A percentile compares a stretch with the other conserved stretches of the same genome.
Evolutionary conservation across 345 rosid species (phyloP).

Genomic region (Euphorbia tirucalli): DNA sequence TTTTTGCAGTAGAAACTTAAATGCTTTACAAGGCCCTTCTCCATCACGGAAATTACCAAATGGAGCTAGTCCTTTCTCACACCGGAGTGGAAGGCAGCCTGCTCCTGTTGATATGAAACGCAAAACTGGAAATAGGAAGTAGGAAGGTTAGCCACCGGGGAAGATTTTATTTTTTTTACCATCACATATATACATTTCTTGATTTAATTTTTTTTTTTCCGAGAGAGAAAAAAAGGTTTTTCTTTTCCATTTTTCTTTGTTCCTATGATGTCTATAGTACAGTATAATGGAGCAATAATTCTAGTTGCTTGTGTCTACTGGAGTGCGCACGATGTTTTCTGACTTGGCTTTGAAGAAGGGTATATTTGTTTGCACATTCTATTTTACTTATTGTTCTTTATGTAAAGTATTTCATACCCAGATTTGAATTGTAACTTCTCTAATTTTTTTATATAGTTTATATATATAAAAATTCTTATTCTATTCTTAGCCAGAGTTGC

Average conservation of each 20-base stretch:
- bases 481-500: not conserved
- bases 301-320: slow-evolving; percentile 41
- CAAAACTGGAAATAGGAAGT: slow-evolving; percentile 55
- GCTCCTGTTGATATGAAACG: slow-evolving; percentile 58
- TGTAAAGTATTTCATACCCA: slow-evolving; percentile 8
- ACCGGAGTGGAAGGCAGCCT: slow-evolving; percentile 52
- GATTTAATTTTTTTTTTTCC: slow-evolving; percentile 15
- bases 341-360: slow-evolving; percentile 25
- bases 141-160: slow-evolving; percentile 33
- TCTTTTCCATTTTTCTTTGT: slow-evolving; percentile 11
- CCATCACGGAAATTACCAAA: slow-evolving; percentile 57
- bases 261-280: slow-evolving; percentile 32
- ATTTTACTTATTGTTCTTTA: slow-evolving; percentile 9
- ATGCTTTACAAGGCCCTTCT: slow-evolving; percentile 52
- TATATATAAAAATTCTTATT: not conserved
- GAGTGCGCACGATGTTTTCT: slow-evolving; percentile 20
- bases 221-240: slow-evolving; percentile 16
- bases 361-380: slow-evolving; percentile 11
- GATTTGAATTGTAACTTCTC: slow-evolving; percentile 3
- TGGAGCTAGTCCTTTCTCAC: slow-evolving; percentile 40
- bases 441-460: not conserved
- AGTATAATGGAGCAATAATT: slow-evolving; percentile 46
- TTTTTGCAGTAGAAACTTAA: slow-evolving; percentile 47
- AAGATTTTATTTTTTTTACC: slow-evolving; percentile 31
- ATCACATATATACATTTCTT: slow-evolving; percentile 8